A percentile compares a stretch with the other conserved stretches of the same genome.
phyloP scores from a whole-genome alignment of 192 early-diverging fungal genomes.

The Coemansia sp. region DNA sequence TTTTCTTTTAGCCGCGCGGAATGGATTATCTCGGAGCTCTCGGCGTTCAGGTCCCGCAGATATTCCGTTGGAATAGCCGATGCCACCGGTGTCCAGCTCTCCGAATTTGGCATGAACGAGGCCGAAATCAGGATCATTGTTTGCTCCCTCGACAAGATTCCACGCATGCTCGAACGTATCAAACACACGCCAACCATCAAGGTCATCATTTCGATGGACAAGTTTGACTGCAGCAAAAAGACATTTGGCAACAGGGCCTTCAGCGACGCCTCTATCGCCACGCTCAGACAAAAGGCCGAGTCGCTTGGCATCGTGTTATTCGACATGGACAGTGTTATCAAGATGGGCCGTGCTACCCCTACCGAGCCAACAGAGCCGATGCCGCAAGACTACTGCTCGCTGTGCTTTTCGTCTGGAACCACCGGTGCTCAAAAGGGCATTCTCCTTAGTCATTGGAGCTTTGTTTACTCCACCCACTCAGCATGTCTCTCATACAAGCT shows the following conservation, averaged over 20 bases:
- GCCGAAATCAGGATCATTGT: conserved; percentile 66
- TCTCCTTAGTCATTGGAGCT: conserved; percentile 62
- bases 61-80: conserved; percentile 77
- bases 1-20: conserved; percentile 71
- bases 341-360: conserved; percentile 43
- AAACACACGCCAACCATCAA: conserved; percentile 63
- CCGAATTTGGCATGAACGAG: conserved; percentile 79
- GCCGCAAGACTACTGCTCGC: conserved; percentile 62
- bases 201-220: conserved; percentile 74
- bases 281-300: conserved; percentile 60
- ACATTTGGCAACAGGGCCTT: conserved; percentile 59
- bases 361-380: conserved; percentile 56
- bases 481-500: too few species aligned
- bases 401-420: conserved; percentile 80
- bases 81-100: conserved; percentile 67
- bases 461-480: conserved; percentile 5
- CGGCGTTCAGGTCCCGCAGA: conserved; percentile 60
- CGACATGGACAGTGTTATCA: conserved; percentile 77
- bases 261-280: conserved; percentile 7
- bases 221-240: conserved; percentile 58
- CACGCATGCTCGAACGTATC: conserved; percentile 61
- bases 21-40: conserved; percentile 69
- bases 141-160: conserved; percentile 69
- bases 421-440: conserved; percentile 70
- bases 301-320: conserved; percentile 65